Percentiles rank a stretch among this genome's conserved stretches.
phyloP scores from a whole-genome alignment of 1,284 basidiomycete species.

The Waitea zeae region DNA sequence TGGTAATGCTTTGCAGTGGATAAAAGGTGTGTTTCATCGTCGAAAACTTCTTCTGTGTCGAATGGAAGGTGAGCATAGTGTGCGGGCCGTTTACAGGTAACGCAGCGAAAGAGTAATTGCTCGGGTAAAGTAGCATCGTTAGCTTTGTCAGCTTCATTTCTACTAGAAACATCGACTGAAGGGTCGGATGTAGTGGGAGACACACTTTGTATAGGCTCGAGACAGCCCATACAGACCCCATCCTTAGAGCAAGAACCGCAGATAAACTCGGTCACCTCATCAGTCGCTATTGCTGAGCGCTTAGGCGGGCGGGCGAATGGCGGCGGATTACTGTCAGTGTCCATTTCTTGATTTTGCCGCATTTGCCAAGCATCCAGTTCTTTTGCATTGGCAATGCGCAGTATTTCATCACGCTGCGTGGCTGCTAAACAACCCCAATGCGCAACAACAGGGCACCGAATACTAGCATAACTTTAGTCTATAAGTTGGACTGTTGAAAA shows the following conservation, averaged over 20 bases:
- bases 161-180: not conserved
- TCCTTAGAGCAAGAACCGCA: constrained; percentile 65
- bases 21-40: constrained; percentile 20
- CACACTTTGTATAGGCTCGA: constrained; percentile 16
- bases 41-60: constrained; percentile 23
- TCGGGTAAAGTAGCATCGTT: constrained; percentile 8
- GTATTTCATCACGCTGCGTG: constrained; percentile 54
- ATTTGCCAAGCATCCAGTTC: constrained; percentile 17
- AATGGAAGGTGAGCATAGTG: constrained; percentile 62
- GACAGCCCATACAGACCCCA: constrained; percentile 65
- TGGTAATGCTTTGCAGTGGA: constrained; percentile 43
- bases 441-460: constrained; percentile 58
- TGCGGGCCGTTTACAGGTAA: constrained; percentile 60
- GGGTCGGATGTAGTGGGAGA: constrained; percentile 17
- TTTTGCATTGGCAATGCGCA: constrained; percentile 36
- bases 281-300: too few species aligned
- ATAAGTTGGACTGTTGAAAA: constrained; percentile 4
- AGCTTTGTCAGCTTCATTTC: constrained; percentile 16
- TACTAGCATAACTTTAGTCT: constrained; percentile 18
- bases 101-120: constrained; percentile 62
- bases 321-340: constrained; percentile 4
- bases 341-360: constrained; percentile 6
- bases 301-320: too few species aligned
- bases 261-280: constrained; percentile 61
- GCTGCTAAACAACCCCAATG: constrained; percentile 69